These are phyloP conservation scores for Lavandula angustifolia DNA, from an alignment of 257 asterid genomes.

Conservation along the genomic window DNA sequence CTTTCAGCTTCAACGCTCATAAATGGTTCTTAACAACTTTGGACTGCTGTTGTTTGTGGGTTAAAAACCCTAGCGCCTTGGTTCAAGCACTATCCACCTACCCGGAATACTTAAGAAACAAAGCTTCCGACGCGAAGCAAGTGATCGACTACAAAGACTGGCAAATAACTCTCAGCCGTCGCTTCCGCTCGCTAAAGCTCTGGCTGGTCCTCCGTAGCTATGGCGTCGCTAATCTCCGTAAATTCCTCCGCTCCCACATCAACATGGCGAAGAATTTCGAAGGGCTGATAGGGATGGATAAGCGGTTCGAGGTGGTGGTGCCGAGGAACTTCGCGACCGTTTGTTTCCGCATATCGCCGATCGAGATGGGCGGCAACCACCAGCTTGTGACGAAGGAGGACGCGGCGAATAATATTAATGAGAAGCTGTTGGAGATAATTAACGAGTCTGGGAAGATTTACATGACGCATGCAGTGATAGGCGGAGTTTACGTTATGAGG, in stretches of 20 bases:
- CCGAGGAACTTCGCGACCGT: slow-evolving; percentile 74
- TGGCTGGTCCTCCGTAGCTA: slow-evolving; percentile 76
- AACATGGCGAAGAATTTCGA: slow-evolving; percentile 79
- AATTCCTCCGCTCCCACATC: slow-evolving; percentile 54
- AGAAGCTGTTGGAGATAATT: slow-evolving; percentile 53
- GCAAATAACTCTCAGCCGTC: slow-evolving; percentile 75
- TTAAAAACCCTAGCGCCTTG: slow-evolving; percentile 59
- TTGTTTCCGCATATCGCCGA: slow-evolving; percentile 60
- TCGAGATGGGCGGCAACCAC: slow-evolving; percentile 34
- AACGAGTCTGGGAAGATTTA: slow-evolving; percentile 60
- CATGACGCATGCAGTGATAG: slow-evolving; percentile 73
- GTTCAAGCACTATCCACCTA: slow-evolving; percentile 61
- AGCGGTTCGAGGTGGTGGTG: slow-evolving; percentile 70
- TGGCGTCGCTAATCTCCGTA: slow-evolving; percentile 60
- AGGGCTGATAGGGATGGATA: slow-evolving; percentile 57
- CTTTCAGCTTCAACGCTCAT: slow-evolving; percentile 77
- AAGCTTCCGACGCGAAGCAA: slow-evolving; percentile 58
- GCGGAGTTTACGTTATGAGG: slow-evolving; percentile 59
- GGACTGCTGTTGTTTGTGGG: slow-evolving; percentile 88
- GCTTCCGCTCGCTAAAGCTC: slow-evolving; percentile 67
- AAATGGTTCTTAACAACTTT: slow-evolving; percentile 73
- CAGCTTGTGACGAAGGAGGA: slow-evolving; percentile 35
- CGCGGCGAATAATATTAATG: slow-evolving; percentile 51
- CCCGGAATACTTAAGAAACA: slow-evolving; percentile 63
- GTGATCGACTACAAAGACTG: slow-evolving; percentile 85